These are phyloP conservation scores for Quercus bicolor DNA, from an alignment of 306 rosid genomes.

Conservation along the genomic window DNA sequence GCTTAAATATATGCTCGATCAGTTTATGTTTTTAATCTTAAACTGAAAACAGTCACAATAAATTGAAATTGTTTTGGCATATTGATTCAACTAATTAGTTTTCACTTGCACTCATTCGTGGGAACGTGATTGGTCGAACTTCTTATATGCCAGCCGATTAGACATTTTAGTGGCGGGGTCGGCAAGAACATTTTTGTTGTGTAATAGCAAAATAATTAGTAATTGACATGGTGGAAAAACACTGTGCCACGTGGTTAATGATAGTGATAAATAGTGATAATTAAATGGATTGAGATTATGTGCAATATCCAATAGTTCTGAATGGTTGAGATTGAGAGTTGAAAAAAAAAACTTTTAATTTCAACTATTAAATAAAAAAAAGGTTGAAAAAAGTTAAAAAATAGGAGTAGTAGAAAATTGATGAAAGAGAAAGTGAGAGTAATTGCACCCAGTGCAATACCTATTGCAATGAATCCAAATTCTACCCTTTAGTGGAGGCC, in stretches of 20 bases:
- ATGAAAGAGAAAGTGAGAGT: fast-evolving
- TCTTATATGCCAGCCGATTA: slow-evolving; percentile 30
- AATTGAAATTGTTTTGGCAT: no score
- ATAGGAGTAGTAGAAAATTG: fast-evolving
- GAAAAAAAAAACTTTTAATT: no score
- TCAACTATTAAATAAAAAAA: no score
- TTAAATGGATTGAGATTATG: background rate
- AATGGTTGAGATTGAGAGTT: no score
- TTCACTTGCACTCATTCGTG: slow-evolving; percentile 31
- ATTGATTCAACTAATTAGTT: background rate
- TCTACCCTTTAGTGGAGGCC: no score
- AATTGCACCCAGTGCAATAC: no score
- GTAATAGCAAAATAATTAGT: background rate
- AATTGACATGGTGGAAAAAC: background rate
- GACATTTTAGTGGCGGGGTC: slow-evolving; percentile 26
- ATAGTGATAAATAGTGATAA: background rate
- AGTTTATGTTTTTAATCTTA: background rate
- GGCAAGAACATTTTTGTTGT: slow-evolving; percentile 2
- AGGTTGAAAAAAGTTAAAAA: no score
- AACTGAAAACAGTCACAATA: background rate
- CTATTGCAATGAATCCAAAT: no score
- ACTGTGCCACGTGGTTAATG: background rate
- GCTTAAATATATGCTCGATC: slow-evolving; percentile 4
- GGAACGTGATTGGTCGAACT: slow-evolving; percentile 41
- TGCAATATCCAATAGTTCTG: no score